These are phyloP conservation scores for Hepatocystis sp. DNA, from an alignment of 169 alveolate species.

Conservation along the genomic window DNA sequence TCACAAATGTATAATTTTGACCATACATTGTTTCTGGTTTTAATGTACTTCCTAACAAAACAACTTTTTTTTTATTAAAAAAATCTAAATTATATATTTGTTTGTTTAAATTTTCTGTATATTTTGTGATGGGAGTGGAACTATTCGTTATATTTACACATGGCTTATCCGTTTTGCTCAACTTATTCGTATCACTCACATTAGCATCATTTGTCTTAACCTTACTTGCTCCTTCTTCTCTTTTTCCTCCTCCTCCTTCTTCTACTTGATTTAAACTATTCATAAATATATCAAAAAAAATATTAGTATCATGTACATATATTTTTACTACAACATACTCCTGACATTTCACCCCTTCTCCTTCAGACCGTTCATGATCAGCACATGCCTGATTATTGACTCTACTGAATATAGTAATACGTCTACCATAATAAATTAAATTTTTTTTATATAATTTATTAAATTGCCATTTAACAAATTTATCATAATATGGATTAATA, in stretches of 20 bases:
- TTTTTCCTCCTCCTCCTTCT: no score
- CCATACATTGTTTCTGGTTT: conserved; percentile 99
- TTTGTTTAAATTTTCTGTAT: conserved; percentile 5
- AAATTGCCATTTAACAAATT: conserved; percentile 98
- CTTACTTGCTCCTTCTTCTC: no score
- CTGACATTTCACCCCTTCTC: conserved; percentile 93
- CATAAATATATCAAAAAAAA: conserved; percentile 44
- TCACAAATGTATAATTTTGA: conserved; percentile 97
- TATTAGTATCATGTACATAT: conserved; percentile 84
- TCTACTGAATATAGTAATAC: conserved; percentile 94
- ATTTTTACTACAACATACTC: conserved; percentile 98
- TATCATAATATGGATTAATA: conserved; percentile 97
- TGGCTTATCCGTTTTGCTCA: not conserved
- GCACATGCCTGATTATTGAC: conserved; percentile 98
- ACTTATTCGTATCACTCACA: no score
- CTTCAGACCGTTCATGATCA: conserved; percentile 96
- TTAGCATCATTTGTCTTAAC: no score
- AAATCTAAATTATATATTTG: conserved; percentile 11
- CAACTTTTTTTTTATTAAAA: conserved; percentile 15
- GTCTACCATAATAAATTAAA: conserved; percentile 87
- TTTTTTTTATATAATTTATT: conserved; percentile 89
- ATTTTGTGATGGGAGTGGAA: no score
- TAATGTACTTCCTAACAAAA: conserved; percentile 97
- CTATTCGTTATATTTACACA: no score
- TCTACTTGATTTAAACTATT: not conserved